Evolutionary conservation across 1,284 basidiomycete genomes (phyloP).

Genomic region (Takashimella koratensis): DNA sequence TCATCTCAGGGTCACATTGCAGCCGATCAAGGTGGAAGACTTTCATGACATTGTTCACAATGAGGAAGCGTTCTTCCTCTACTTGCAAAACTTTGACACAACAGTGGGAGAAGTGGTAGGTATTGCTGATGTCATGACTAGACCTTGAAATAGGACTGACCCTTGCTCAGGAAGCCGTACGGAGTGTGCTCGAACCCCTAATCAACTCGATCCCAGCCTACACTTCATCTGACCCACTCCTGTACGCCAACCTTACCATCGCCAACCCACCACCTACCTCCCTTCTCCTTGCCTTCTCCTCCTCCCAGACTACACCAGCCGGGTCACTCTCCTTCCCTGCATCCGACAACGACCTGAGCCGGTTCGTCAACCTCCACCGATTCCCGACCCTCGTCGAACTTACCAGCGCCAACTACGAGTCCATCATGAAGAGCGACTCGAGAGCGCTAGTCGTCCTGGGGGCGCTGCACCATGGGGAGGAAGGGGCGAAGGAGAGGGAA

Average conservation of each 20-base stretch:
- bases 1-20: slow-evolving; percentile 50
- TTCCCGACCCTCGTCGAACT: slow-evolving; percentile 69
- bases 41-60: slow-evolving; percentile 56
- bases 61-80: slow-evolving; percentile 67
- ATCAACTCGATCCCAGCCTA: slow-evolving; percentile 68
- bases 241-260: slow-evolving; percentile 55
- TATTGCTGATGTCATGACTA: slow-evolving; percentile 1
- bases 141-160: neutral
- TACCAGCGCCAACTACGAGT: slow-evolving; percentile 67
- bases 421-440: slow-evolving; percentile 70
- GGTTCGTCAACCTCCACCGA: slow-evolving; percentile 64
- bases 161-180: slow-evolving; percentile 51
- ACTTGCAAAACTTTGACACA: slow-evolving; percentile 58
- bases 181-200: slow-evolving; percentile 57
- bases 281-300: slow-evolving; percentile 71
- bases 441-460: slow-evolving; percentile 72
- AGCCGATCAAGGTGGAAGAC: slow-evolving; percentile 51
- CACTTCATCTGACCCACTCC: slow-evolving; percentile 50
- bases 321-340: slow-evolving; percentile 39
- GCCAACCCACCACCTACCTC: slow-evolving; percentile 55
- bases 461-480: slow-evolving; percentile 42
- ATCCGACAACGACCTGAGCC: slow-evolving; percentile 23
- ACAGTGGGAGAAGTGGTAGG: slow-evolving; percentile 45
- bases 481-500: slow-evolving; percentile 52
- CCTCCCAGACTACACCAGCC: slow-evolving; percentile 49